Evolutionary conservation across 2,329 filamentous ascomycete genomes (phyloP).

Genomic region (Paraphoma chrysanthemicola): DNA sequence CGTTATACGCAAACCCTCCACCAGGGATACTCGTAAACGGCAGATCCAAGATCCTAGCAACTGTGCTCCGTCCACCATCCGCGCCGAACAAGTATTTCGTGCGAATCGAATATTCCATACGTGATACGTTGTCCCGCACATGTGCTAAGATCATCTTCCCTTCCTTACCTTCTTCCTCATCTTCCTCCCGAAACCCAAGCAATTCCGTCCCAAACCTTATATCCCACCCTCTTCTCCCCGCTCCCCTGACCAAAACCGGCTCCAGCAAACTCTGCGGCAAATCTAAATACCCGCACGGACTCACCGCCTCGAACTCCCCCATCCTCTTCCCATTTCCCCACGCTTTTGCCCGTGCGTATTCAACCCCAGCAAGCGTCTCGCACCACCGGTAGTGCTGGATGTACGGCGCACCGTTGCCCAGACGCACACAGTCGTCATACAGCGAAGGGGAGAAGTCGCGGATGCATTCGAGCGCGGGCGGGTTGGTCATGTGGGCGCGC

Average conservation of each 20-base stretch:
- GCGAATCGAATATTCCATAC: conserved; percentile 53
- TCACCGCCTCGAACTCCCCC: conserved; percentile 51
- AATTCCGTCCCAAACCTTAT: conserved; percentile 51
- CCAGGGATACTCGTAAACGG: conserved; percentile 55
- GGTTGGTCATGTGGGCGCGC: conserved; percentile 67
- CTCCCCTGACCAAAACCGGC: conserved; percentile 51
- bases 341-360: conserved; percentile 51
- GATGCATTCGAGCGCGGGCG: conserved; percentile 60
- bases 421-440: conserved; percentile 43
- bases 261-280: conserved; percentile 54
- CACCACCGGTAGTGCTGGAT: conserved; percentile 55
- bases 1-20: conserved; percentile 59
- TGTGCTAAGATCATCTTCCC: conserved; percentile 40
- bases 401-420: conserved; percentile 41
- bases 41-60: conserved; percentile 56
- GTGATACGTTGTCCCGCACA: conserved; percentile 48
- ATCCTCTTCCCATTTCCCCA: conserved; percentile 52
- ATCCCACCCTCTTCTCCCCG: conserved; percentile 47
- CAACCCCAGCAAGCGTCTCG: conserved; percentile 53
- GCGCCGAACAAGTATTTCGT: conserved; percentile 67
- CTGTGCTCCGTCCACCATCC: conserved; percentile 59
- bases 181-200: conserved; percentile 25
- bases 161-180: conserved; percentile 17
- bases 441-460: conserved; percentile 51
- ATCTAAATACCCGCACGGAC: conserved; percentile 52